Percentiles rank a stretch among this genome's conserved stretches.
Conservation (phyloP, 768 basidiomycete species). For the Leccinum pellstonianum region DNA sequence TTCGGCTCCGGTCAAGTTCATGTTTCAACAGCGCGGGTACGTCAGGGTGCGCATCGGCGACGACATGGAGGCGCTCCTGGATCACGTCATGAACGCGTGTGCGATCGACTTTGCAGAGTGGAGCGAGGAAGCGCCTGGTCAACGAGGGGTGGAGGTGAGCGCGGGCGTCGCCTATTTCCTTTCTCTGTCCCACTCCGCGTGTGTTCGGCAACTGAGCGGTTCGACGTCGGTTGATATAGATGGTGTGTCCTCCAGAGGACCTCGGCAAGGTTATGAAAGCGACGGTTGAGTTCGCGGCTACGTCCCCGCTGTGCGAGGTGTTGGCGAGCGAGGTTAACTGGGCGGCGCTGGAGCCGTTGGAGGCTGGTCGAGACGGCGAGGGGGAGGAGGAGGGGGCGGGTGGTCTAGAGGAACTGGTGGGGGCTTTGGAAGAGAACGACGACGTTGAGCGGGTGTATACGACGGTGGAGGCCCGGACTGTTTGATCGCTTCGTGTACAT, state of each 20-base stretch:
- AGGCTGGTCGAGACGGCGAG: constrained; percentile 40
- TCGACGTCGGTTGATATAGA: constrained; percentile 29
- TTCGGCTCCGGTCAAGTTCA: constrained; percentile 60
- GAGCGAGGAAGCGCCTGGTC: constrained; percentile 30
- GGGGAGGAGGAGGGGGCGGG: constrained; percentile 26
- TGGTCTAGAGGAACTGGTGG: constrained; percentile 45
- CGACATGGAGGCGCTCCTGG: constrained; percentile 37
- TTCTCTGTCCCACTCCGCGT: not conserved
- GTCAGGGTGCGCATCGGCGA: constrained; percentile 44
- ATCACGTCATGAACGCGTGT: constrained; percentile 39
- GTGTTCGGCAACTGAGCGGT: not conserved
- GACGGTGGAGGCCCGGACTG: constrained; percentile 37
- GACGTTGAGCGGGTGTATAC: constrained; percentile 63
- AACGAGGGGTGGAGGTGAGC: constrained; percentile 36
- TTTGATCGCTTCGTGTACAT: constrained; percentile 21
- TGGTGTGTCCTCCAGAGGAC: constrained; percentile 43
- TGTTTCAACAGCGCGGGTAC: constrained; percentile 58
- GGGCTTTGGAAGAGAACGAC: constrained; percentile 53
- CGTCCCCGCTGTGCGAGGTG: constrained; percentile 37
- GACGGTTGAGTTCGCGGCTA: constrained; percentile 27
- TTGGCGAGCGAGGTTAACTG: constrained; percentile 54
- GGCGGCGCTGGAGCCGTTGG: constrained; percentile 44
- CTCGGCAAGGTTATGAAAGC: constrained; percentile 40
- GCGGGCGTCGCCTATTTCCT: not conserved
- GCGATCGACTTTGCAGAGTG: constrained; percentile 47